Percentiles rank a stretch among this genome's conserved stretches.
phyloP scores from a whole-genome alignment of 2,329 filamentous ascomycete species.

The Aspergillus clavatus region DNA sequence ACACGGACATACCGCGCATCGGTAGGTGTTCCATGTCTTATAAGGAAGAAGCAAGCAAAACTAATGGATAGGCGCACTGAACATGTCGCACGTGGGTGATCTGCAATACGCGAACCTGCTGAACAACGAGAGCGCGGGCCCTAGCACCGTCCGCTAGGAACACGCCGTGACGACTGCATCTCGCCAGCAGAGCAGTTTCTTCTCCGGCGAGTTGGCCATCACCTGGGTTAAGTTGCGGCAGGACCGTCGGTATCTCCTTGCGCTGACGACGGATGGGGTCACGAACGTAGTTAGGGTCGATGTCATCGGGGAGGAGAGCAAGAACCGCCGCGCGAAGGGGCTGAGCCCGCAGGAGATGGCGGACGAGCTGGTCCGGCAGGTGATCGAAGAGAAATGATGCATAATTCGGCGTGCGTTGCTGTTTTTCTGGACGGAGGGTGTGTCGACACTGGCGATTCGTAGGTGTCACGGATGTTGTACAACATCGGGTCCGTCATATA shows the following conservation, averaged over 20 bases:
- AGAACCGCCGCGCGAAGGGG: not conserved
- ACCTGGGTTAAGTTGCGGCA: slow-evolving; percentile 1
- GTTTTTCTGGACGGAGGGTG: slow-evolving; percentile 9
- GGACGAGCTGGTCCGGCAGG: not conserved
- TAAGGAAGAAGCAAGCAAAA: not conserved
- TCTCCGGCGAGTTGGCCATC: slow-evolving; percentile 3
- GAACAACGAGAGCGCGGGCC: not conserved
- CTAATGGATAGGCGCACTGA: slow-evolving; percentile 4
- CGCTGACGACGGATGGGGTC: slow-evolving; percentile 8
- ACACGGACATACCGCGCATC: slow-evolving; percentile 1
- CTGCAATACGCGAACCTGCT: slow-evolving; percentile 8
- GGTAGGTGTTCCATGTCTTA: not conserved
- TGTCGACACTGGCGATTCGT: not conserved
- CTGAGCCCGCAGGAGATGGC: slow-evolving; percentile 1
- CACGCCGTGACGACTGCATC: not conserved
- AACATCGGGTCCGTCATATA: too few relatives aligned
- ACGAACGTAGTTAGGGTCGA: slow-evolving; percentile 4
- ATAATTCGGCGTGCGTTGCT: slow-evolving; percentile 9
- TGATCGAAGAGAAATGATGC: not conserved
- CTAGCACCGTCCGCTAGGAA: not conserved
- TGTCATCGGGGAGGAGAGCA: slow-evolving; percentile 1
- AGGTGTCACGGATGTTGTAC: too few relatives aligned
- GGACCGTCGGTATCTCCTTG: slow-evolving; percentile 4
- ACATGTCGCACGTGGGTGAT: slow-evolving; percentile 11
- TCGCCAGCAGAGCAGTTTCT: not conserved